Base-by-base conservation (phyloP, 129 eudicot genomes). In the Tagetes erecta region DNA sequence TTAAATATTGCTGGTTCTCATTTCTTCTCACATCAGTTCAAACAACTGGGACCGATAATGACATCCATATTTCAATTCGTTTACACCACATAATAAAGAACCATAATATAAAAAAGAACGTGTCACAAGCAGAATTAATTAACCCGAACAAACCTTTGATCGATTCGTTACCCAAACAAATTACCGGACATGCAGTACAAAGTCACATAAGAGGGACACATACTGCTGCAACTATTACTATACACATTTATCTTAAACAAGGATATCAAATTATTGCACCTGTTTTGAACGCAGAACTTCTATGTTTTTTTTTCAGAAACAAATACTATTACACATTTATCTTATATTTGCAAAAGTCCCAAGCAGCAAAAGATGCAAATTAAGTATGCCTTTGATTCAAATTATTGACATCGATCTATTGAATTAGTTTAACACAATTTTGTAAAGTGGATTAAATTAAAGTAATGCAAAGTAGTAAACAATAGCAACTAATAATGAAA, bases 1-100 rank as follows among this genome's bases (percentile, higher is more conserved):
- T 31, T 35, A 8, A 27, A 7, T 56, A 59, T 12, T 37, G 30
- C 27, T 59, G 63, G 64, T 37, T 59, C 71, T 59, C 64, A 6
- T 70, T 37, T 69, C 39, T 70, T 58, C 62, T 57, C 63, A 35
- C 41, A 57, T 36, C 62, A 36, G 40, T 11, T 68, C 80, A 68
- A 76, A 67, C 59, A 58, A 68, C 6, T 55, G 67, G 53, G 57
- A 76, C 67, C 27, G 6, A 27, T 13, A 76, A 4, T 56, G 74
- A 67, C 80, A 67, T 67, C 44, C 66, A 2, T 67, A 67, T 35
- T 52, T 40, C 58, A 67, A 10, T 52, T 40, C 58, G 2, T 40
- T 46, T 14, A 49, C 12, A 70, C 34, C 53, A 57, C 8, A 55
- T 2, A 45, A 36, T 56, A 44, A 68, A 4, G 8, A 65, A 45